Evolutionary conservation across 2,329 filamentous ascomycete genomes (phyloP), one percentile per base, ranked within the genome.

Genomic region (Venturia aucupariae): DNA sequence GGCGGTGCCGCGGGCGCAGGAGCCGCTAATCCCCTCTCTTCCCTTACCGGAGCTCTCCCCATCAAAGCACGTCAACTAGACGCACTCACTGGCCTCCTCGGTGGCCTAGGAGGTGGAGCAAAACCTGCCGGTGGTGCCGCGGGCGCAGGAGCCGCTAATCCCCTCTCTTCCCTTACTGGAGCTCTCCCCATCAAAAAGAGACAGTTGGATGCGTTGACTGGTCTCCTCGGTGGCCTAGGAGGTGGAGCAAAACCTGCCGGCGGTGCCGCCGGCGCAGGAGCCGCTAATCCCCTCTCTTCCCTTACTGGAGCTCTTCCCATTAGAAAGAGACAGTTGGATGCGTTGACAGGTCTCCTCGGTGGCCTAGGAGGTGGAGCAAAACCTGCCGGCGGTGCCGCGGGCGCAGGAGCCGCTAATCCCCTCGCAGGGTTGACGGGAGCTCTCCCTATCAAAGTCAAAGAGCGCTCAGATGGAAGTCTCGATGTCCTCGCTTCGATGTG

Each of bases 381-480:
- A 22, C 32, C 32, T 8, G 57, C 57, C 15, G 57, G 57, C 19
- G 57, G n/a, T 13, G 57, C 57, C 3, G 57, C 27, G 1, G 57
- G 57, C 19, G 57, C 39, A 2, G 57, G 35, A 19, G 55, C 32
- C 4, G 35, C 10, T 19, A 19, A 60, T 10, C 57, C 57, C 8
- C 19, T 60, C 3, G 35, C 57, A 15, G 35, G n/a, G 10, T 19
- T 60, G 8, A 44, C 57, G 4, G 57, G 57, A 24, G 57, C 59
- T 13, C n/a, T 60, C 1, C 59, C 59, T 19, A 60, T 60, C 59
- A 60, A 60, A 38, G 35, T 32, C 15, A 42, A 44, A 8, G 41
- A 44, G 22, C 19, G 35, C 42, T 60, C 59, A n/a, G 51, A 57
- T 35, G 51, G 51, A 57, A 57, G 51, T n/a, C 51, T 57, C 51